Evolutionary conservation across 176 grass and related monocot genomes (phyloP), one percentile per base, ranked within the genome.

Genomic region (Cenchrus americanus): DNA sequence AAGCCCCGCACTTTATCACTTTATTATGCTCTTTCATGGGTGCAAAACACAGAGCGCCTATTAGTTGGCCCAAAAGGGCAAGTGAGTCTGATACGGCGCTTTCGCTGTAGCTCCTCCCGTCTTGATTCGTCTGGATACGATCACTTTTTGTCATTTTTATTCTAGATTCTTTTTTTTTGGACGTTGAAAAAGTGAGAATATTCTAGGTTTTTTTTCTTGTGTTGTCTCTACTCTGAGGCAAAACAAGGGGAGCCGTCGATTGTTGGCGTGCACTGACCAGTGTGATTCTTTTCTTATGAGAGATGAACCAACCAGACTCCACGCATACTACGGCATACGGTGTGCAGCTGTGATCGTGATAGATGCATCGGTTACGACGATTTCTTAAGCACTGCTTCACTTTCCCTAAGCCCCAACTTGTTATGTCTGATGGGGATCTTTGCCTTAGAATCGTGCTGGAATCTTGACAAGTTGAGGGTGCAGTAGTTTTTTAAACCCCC

Each of bases 61-160:
- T 85, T 80, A 32, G 82, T 5, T 30, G 61, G 37, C 32, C n/a
- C 87, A 50, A 80, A 73, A 84, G 51, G 87, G 14, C 87, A 64
- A 27, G 53, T 2, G 15, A 59, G 42, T 54, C 62, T 32, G 70
- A 89, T 80, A 71, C 82, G 71, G 62, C 63, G 77, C 87, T 81
- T 81, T 69, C 77, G 15, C 44, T 70, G 32, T 30, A 83, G 73
- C 15, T 44, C 30, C 86, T 44, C 30, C 86, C 85, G 23, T 72
- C 70, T 81, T 44, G 30, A 71, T 78, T 71, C 57, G 71, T 64
- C 24, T 13, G 62, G 77, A 85, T 22, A 69, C 30, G 12, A 69
- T 61, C 50, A 0, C 21, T 5, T 42, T 54, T 41, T 15, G 49
- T 14, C 11, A 59, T 48, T 55, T 48, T 49, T 48, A 2, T 73